Base-by-base conservation (phyloP, 2,329 filamentous ascomycete genomes). In the Penicillium olsonii region DNA sequence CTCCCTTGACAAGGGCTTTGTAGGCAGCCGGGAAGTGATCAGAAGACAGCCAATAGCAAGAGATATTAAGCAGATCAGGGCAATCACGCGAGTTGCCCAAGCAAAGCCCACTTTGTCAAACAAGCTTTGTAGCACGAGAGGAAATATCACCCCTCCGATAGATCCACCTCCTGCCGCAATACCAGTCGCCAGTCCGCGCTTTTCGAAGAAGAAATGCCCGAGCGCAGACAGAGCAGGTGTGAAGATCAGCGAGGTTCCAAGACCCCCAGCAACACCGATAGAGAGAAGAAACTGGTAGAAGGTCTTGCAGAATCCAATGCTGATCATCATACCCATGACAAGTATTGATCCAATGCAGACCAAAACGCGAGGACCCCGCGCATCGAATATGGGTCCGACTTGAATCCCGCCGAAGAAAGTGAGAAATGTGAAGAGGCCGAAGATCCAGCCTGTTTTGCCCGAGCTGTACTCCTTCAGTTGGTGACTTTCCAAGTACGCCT, bases 81-180 rank as follows among this genome's bases (percentile, higher is more conserved):
- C 81, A 12, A 80, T 68, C 34, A 81, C 68, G 3, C 81, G 70
- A 0, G 82, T 73, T 0, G 77, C 69, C 81, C 81, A 84, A 19
- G 70, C 75, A 48, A 82, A 77, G 4, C 74, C 70, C 11, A 84
- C 55, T 0, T 50, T 61, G 45, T 77, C 76, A 15, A 84, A 66
- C 61, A 84, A 68, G 51, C 75, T 75, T 41, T 74, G 77, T 35
- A 78, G 63, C 49, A 57, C 54, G 34, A 77, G 68, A 11, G 81
- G 80, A 34, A 81, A 76, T 19, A 83, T 65, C 31, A 84, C 67
- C 8, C 78, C 81, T 2, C 81, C 81, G 4, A 82, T 59, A 1
- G 75, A 78, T 0, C 75, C 78, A 0, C 78, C 80, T 0, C 75
- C 63, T 0, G 77, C 64, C 1, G 68, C 70, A 2, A 81, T 27